Conservation (phyloP, 2,329 filamentous ascomycete species). For the Pseudohalonectria lignicola region DNA sequence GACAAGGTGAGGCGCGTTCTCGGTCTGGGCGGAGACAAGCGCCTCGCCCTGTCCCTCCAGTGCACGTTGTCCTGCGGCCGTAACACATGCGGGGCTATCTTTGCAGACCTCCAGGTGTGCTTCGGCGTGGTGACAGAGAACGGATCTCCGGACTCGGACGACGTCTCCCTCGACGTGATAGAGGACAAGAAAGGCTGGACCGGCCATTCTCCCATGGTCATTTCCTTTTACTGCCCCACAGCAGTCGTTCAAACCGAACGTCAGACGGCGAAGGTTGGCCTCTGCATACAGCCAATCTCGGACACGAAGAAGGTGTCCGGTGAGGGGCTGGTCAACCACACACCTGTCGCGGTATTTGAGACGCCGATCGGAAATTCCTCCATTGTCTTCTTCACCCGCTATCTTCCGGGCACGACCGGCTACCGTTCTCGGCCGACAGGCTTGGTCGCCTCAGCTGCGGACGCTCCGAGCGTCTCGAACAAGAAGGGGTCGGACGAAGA, state of each 20-base stretch:
- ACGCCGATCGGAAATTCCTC: slow-evolving; percentile 16
- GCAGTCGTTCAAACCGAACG: slow-evolving; percentile 21
- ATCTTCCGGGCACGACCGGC: slow-evolving; percentile 20
- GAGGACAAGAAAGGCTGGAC: slow-evolving; percentile 24
- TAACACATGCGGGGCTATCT: slow-evolving; percentile 19
- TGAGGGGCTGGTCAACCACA: slow-evolving; percentile 12
- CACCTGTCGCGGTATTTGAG: slow-evolving; percentile 21
- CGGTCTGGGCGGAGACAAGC: not conserved
- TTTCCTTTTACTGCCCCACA: slow-evolving; percentile 28
- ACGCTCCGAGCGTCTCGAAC: too few relatives aligned
- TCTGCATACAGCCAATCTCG: slow-evolving; percentile 17
- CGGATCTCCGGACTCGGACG: slow-evolving; percentile 15
- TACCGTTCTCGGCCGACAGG: too few relatives aligned
- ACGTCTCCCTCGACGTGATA: slow-evolving; percentile 19
- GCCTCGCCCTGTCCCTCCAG: not conserved
- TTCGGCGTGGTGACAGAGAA: slow-evolving; percentile 24
- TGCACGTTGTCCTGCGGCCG: not conserved
- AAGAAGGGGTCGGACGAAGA: too few relatives aligned
- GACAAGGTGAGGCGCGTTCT: slow-evolving; percentile 15
- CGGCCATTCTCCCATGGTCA: slow-evolving; percentile 25
- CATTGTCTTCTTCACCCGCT: slow-evolving; percentile 23
- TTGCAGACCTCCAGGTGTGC: slow-evolving; percentile 25
- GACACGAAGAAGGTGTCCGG: slow-evolving; percentile 14
- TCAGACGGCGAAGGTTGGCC: slow-evolving; percentile 16
- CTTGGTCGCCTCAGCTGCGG: too few relatives aligned